A percentile compares a stretch with the other conserved stretches of the same genome.
These are phyloP conservation scores for Blepharisma undulans DNA, from an alignment of 169 alveolate species.

Conservation along the genomic window DNA sequence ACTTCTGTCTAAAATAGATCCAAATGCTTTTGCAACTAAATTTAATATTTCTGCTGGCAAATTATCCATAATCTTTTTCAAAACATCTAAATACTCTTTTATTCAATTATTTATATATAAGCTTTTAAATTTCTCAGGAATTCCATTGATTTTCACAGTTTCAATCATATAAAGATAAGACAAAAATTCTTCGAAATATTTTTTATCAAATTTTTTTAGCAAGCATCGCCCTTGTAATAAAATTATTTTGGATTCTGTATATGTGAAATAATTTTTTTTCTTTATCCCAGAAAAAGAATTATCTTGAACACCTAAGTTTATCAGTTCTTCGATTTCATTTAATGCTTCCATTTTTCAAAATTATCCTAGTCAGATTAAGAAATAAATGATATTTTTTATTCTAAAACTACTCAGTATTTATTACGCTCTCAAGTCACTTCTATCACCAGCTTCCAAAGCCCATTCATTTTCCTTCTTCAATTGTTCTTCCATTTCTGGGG, in stretches of 20 bases:
- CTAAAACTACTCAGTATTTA: background rate
- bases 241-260: background rate
- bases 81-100: background rate
- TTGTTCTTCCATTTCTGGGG: conserved; percentile 53
- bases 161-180: background rate
- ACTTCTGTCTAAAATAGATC: background rate
- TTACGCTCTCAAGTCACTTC: background rate
- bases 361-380: background rate
- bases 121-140: background rate
- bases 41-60: background rate
- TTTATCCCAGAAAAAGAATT: background rate
- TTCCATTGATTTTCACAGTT: background rate
- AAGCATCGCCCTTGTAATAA: background rate
- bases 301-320: background rate
- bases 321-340: background rate
- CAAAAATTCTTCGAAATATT: background rate
- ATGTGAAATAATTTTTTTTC: background rate
- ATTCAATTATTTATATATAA: background rate
- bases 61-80: background rate
- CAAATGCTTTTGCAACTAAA: background rate
- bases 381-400: background rate
- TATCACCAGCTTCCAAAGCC: conserved; percentile 36
- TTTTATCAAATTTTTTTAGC: background rate
- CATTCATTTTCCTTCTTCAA: conserved; percentile 26
- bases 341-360: background rate